These are phyloP conservation scores for Colletotrichum australisinense DNA, from an alignment of 2,329 filamentous ascomycete species.

Conservation along the genomic window DNA sequence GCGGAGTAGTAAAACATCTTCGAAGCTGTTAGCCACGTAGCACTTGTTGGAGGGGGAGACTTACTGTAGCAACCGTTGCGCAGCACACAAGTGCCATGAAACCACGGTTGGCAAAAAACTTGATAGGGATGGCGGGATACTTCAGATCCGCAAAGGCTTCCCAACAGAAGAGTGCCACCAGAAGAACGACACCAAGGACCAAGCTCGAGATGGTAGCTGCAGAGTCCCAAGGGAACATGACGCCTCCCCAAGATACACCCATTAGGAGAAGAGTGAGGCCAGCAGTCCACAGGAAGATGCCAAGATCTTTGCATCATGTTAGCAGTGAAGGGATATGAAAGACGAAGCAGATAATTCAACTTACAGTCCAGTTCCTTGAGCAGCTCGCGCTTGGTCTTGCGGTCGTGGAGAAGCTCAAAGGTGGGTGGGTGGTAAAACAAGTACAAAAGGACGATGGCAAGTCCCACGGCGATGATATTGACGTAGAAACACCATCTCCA, in stretches of 20 bases:
- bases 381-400: constrained; percentile 48
- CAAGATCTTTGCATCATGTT: constrained; percentile 42
- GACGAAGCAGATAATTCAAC: background rate
- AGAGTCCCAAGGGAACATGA: constrained; percentile 55
- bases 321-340: background rate
- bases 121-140: constrained; percentile 49
- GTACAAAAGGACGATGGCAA: constrained; percentile 48
- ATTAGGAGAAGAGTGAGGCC: constrained; percentile 58
- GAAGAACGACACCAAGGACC: constrained; percentile 45
- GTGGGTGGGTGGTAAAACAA: constrained; percentile 55
- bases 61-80: constrained; percentile 47
- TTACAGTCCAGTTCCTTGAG: constrained; percentile 51
- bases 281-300: constrained; percentile 57
- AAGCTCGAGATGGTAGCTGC: constrained; percentile 52
- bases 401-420: constrained; percentile 51
- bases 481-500: constrained; percentile 56
- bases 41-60: too few relatives aligned
- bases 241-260: constrained; percentile 57
- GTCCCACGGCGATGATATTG: constrained; percentile 50
- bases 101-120: constrained; percentile 50
- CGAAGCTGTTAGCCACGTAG: background rate
- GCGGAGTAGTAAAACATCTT: constrained; percentile 48
- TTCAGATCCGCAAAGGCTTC: constrained; percentile 48
- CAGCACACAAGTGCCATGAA: constrained; percentile 49
- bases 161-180: constrained; percentile 51